Base-by-base conservation (phyloP, 1,284 basidiomycete species). In the Trichosporon asahii region DNA sequence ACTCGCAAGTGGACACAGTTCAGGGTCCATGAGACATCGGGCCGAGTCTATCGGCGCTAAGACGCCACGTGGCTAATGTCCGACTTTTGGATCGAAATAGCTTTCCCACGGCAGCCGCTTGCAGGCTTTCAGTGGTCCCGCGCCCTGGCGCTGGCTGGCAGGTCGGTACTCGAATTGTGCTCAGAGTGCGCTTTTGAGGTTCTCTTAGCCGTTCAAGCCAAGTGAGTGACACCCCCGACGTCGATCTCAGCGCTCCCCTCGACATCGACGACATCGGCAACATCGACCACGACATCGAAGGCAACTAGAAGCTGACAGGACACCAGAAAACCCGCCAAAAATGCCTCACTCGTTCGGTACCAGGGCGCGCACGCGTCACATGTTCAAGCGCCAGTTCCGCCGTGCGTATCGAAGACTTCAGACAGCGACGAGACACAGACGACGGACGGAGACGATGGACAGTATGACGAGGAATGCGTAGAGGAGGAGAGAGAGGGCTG, bases 281-380 rank as follows among this genome's bases (percentile, higher is more conserved):
- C 49, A 23, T 11, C 49, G 23, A 44, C 40, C 9, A 25, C 63
- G 63, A 64, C 63, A n/a, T 2, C 31, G 33, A 61, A 15, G 18
- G 35, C n/a, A n/a, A 37, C 61, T 6, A 1, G 21, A 2, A 23
- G 25, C 63, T 33, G 60, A 66, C 69, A 37, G 21, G n/a, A 21
- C 46, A 57, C 35, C 27, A 66, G 65, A 79, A 61, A 90, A 86
- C 60, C 74, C 85, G 81, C 88, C 89, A 91, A 90, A 53, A 84
- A 98, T 98, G 95, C 95, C 96, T 88, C 94, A 98, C 93, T 98
- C 95, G 73, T 98, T 91, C 89, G 96, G 96, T 94, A 94, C 96
- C 89, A 91, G 95, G 85, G 95, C 95, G 90, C 94, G 96, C 80
- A 98, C 96, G 89, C 95, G 96, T 90, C 88, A 98, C 88, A 97